Evolutionary conservation across 2,329 filamentous ascomycete genomes (phyloP).

Genomic region (Botryotinia narcissicola): DNA sequence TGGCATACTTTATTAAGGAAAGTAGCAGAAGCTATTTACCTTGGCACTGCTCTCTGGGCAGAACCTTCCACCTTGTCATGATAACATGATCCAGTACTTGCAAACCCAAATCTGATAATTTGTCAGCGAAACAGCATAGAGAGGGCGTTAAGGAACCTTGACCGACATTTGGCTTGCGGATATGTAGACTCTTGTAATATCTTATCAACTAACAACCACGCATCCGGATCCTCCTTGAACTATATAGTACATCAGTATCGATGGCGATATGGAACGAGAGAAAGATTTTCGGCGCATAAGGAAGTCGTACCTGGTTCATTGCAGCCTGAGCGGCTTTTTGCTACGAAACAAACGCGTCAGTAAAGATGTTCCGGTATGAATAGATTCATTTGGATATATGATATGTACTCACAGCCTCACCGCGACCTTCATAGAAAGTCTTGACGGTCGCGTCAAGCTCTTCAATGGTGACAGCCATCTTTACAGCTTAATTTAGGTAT

Average conservation of each 20-base stretch:
- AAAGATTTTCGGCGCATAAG: constrained; percentile 27
- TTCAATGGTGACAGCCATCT: constrained; percentile 73
- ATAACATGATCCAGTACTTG: constrained; percentile 98
- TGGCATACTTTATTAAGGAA: neutral
- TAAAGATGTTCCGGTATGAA: constrained; percentile 26
- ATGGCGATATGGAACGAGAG: constrained; percentile 12
- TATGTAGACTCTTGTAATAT: constrained; percentile 92
- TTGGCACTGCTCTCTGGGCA: constrained; percentile 93
- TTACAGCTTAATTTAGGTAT: constrained; percentile 38
- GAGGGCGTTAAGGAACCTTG: neutral
- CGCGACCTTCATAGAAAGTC: constrained; percentile 95
- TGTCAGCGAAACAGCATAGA: constrained; percentile 25
- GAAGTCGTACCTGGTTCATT: constrained; percentile 75
- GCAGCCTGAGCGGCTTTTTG: constrained; percentile 95
- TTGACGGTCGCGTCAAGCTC: constrained; percentile 97
- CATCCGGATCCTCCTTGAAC: constrained; percentile 99
- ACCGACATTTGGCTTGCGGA: constrained; percentile 91
- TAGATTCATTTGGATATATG: constrained; percentile 6
- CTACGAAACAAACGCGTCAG: constrained; percentile 53
- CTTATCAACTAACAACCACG: constrained; percentile 96
- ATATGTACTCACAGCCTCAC: constrained; percentile 70
- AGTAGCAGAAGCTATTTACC: constrained; percentile 49
- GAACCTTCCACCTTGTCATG: constrained; percentile 97
- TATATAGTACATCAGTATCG: constrained; percentile 43
- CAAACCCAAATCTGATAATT: constrained; percentile 72